Conservation (phyloP, 2,329 filamentous ascomycete species). For the Chaetothyriales sp. region DNA sequence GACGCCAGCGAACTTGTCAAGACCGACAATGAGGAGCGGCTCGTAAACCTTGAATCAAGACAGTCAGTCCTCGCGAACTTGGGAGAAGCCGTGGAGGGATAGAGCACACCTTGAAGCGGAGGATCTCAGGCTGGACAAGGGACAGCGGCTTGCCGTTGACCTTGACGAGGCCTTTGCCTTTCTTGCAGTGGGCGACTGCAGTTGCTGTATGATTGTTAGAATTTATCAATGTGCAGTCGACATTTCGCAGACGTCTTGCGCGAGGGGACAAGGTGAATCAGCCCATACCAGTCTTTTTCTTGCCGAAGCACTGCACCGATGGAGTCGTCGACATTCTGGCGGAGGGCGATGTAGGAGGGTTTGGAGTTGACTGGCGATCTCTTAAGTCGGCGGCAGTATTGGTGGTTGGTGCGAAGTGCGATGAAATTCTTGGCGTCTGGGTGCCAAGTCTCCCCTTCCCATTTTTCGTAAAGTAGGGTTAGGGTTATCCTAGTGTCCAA, state of each 20-base stretch:
- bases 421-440: background rate
- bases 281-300: constrained; percentile 61
- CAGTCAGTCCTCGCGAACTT: background rate
- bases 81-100: background rate
- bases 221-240: constrained; percentile 4
- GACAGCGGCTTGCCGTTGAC: constrained; percentile 94
- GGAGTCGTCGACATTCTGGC: constrained; percentile 60
- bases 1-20: constrained; percentile 92
- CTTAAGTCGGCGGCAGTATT: background rate
- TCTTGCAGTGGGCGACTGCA: constrained; percentile 83
- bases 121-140: constrained; percentile 88
- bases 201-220: constrained; percentile 44
- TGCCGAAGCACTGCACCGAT: constrained; percentile 97
- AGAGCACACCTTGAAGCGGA: constrained; percentile 76
- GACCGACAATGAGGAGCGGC: constrained; percentile 87
- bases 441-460: background rate
- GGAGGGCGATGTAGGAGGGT: constrained; percentile 4
- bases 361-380: background rate
- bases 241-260: background rate
- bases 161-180: constrained; percentile 84
- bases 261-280: background rate
- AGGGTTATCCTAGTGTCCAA: background rate
- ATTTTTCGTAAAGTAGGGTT: background rate
- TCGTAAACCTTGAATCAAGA: constrained; percentile 64
- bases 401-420: background rate